These are phyloP conservation scores for Margaritispora aquatica DNA, from an alignment of 495 filamentous ascomycete species.

Conservation along the genomic window DNA sequence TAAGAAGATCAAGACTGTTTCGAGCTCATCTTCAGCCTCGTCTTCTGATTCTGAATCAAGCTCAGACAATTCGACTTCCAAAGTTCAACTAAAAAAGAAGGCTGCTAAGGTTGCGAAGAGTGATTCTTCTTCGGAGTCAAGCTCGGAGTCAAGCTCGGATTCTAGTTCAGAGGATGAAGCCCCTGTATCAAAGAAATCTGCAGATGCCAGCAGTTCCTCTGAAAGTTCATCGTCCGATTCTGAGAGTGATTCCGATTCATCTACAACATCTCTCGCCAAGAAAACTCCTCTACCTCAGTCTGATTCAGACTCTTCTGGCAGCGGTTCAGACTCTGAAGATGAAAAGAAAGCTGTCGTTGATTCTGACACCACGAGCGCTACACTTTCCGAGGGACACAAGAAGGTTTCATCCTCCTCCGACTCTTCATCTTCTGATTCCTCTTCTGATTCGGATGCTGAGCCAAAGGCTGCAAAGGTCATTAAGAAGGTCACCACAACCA, in stretches of 20 bases:
- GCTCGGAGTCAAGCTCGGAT: conserved; percentile 39
- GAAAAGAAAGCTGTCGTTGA: conserved; percentile 21
- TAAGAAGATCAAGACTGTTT: conserved; percentile 26
- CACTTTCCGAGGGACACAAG: conserved; percentile 23
- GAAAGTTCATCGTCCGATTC: conserved; percentile 33
- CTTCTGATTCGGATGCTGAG: conserved; percentile 26
- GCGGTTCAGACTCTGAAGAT: conserved; percentile 16
- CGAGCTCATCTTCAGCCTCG: conserved; percentile 18
- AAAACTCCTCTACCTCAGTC: conserved; percentile 21
- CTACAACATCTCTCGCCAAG: conserved; percentile 22
- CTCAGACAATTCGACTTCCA: conserved; percentile 24
- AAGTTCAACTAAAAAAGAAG: conserved; percentile 30
- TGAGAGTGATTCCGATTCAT: conserved; percentile 24
- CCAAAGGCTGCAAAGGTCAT: conserved; percentile 28
- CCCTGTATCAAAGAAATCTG: conserved; percentile 27
- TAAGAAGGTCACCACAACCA: conserved; percentile 24
- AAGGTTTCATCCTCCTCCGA: conserved; percentile 13
- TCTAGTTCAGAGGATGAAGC: conserved; percentile 27
- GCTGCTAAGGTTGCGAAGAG: conserved; percentile 17
- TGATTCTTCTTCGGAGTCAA: conserved; percentile 32
- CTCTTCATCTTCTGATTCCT: conserved; percentile 17
- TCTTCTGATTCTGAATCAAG: conserved; percentile 18
- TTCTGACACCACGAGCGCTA: conserved; percentile 26
- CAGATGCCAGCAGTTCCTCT: background rate
- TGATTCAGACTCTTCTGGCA: conserved; percentile 19